Base-by-base conservation (phyloP, 2,329 filamentous ascomycete genomes). In the Dactylellina drechsleri region DNA sequence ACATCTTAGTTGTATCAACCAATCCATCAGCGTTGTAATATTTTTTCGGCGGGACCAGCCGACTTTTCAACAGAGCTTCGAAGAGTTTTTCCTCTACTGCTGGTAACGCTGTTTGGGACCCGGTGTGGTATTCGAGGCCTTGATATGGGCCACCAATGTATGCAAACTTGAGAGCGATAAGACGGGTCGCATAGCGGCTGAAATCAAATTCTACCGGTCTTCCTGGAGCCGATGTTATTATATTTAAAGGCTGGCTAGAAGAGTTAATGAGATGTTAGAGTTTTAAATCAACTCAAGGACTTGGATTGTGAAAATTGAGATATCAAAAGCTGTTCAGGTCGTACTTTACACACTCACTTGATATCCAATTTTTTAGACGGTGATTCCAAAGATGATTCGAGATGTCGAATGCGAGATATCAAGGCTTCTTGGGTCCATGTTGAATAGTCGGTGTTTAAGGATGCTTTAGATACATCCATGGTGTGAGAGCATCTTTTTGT, bases 1-100 rank as follows among this genome's bases (percentile, higher is more conserved):
- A 81, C 50, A 81, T 79, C 3, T 84, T 83, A 77, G 81, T 80
- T 57, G 79, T 82, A 67, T 81, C 82, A 12, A 82, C 80, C 18
- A 64, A 59, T 43, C 68, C 64, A 26, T 78, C 72, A 4, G 49
- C 52, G 16, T 70, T 70, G 43, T 65, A 65, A n/a, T 79, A 80
- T 56, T 72, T 78, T 20, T 77, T 77, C 16, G 15, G 92, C 91
- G 76, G 91, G 72, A 99, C 96, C 76, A 99, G 85, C 62, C 91
- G 88, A 4, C 91, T 88, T 82, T 91, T 94, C 66, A 90, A 88
- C 77, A 99, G 83, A 0, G 93, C 95, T 82, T 93, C 93, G 92
- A 93, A 99, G 57, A 99, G 81, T 82, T 93, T 91, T 82, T 97
- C 93, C 82, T 99, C 95, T 76, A 99, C 91, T 0, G 93, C 93